Conservation (phyloP, 2,329 filamentous ascomycete genomes). For the Pseudogymnoascus destructans region DNA sequence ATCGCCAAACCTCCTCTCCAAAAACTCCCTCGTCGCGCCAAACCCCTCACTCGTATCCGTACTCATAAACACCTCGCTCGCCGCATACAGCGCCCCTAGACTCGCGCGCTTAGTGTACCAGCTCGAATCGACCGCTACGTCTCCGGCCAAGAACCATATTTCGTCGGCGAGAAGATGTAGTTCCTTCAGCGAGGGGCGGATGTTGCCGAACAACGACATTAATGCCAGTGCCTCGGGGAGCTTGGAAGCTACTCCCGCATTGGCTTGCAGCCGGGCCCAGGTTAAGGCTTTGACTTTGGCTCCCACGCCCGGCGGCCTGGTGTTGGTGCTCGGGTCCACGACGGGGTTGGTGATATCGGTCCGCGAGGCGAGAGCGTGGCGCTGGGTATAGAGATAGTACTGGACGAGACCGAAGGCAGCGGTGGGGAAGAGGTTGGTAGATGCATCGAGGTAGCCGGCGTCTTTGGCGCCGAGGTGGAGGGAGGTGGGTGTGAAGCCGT, state of each 20-base stretch:
- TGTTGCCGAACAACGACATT: conserved; percentile 74
- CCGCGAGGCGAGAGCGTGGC: conserved; percentile 38
- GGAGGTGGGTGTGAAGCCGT: conserved; percentile 68
- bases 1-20: conserved; percentile 59
- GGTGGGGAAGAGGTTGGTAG: conserved; percentile 66
- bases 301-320: conserved; percentile 34
- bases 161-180: conserved; percentile 77
- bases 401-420: conserved; percentile 71
- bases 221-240: conserved; percentile 62
- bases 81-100: conserved; percentile 56
- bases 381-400: conserved; percentile 59
- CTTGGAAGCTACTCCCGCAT: conserved; percentile 34
- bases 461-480: conserved; percentile 70
- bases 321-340: conserved; percentile 23
- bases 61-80: conserved; percentile 86
- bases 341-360: conserved; percentile 27
- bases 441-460: conserved; percentile 75
- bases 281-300: conserved; percentile 57
- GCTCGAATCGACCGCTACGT: conserved; percentile 64
- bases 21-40: conserved; percentile 63
- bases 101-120: conserved; percentile 72
- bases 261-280: conserved; percentile 65
- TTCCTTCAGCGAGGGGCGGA: conserved; percentile 64
- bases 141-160: conserved; percentile 78
- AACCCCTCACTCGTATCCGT: conserved; percentile 67